A percentile compares a stretch with the other conserved stretches of the same genome.
Conservation (phyloP, 352 stramenopile species). For the Globisporangium okanoganense region DNA sequence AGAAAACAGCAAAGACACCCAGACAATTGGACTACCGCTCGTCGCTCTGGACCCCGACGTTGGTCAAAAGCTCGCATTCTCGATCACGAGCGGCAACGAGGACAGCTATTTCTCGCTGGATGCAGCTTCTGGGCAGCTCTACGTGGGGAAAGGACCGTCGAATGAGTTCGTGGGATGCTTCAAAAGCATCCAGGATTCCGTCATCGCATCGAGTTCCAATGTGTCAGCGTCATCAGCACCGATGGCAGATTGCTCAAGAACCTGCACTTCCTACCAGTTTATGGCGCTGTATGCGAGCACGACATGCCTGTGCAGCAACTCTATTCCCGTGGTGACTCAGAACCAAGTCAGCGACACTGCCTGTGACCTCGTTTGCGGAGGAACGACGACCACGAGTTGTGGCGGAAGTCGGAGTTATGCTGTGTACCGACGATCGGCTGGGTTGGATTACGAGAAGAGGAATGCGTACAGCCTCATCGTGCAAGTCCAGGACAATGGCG, state of each 20-base stretch:
- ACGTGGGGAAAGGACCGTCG: conserved; percentile 3
- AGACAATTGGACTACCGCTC: conserved; percentile 12
- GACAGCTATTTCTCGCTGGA: conserved; percentile 5
- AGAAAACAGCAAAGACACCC: conserved; percentile 22
- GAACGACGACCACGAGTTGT: conserved; percentile 15
- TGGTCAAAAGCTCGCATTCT: conserved; percentile 5
- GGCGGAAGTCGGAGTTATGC: conserved; percentile 19
- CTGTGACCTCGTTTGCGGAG: conserved; percentile 13
- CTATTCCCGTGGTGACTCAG: conserved; percentile 3
- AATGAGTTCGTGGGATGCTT: conserved; percentile 11
- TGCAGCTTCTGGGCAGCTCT: conserved; percentile 2
- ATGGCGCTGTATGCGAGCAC: conserved; percentile 19
- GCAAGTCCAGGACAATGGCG: conserved; percentile 7
- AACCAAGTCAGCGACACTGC: conserved; percentile 4
- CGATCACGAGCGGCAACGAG: conserved; percentile 6
- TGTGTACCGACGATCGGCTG: conserved; percentile 20
- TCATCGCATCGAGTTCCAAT: neutral
- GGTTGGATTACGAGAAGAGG: conserved; percentile 23
- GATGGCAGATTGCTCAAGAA: conserved; percentile 11
- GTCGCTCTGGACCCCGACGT: conserved; percentile 2
- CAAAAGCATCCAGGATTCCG: neutral
- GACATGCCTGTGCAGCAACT: conserved; percentile 25
- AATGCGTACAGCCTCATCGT: neutral
- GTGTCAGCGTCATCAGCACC: neutral
- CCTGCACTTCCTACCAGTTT: conserved; percentile 19